Conservation (phyloP, 2,329 filamentous ascomycete genomes). For the Tolypocladium capitatum region DNA sequence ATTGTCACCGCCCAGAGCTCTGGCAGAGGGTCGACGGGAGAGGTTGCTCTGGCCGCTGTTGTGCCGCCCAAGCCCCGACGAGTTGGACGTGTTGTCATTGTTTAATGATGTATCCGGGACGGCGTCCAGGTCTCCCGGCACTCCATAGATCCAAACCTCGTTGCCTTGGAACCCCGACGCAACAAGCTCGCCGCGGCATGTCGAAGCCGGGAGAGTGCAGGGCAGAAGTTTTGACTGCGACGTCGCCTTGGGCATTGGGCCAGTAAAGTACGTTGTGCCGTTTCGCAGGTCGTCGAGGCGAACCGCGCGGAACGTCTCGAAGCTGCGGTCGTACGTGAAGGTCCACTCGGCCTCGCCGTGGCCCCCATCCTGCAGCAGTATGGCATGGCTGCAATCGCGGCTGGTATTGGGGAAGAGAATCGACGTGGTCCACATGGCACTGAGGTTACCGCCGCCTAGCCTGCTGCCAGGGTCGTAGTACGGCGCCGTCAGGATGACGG, state of each 20-base stretch:
- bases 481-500: slow-evolving; percentile 65
- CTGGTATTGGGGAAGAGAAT: slow-evolving; percentile 76
- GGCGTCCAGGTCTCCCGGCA: slow-evolving; percentile 60
- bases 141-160: slow-evolving; percentile 66
- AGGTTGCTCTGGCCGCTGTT: slow-evolving; percentile 15
- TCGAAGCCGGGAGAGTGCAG: slow-evolving; percentile 55
- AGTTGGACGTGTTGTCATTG: slow-evolving; percentile 9
- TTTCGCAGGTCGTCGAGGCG: slow-evolving; percentile 62
- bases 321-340: slow-evolving; percentile 63
- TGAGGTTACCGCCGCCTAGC: slow-evolving; percentile 53
- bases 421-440: slow-evolving; percentile 72
- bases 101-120: slow-evolving; percentile 29
- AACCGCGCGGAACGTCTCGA: slow-evolving; percentile 67
- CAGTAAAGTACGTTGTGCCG: slow-evolving; percentile 68
- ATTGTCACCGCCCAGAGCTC: slow-evolving; percentile 15
- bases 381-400: slow-evolving; percentile 64
- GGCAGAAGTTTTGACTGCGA: slow-evolving; percentile 50
- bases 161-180: slow-evolving; percentile 60
- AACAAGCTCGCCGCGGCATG: slow-evolving; percentile 56
- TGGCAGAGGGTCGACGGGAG: slow-evolving; percentile 18
- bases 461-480: slow-evolving; percentile 63
- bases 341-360: slow-evolving; percentile 60
- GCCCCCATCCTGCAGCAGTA: slow-evolving; percentile 48
- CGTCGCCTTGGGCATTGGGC: slow-evolving; percentile 41
- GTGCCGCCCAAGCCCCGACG: slow-evolving; percentile 15